phyloP scores from a whole-genome alignment of 352 stramenopile species.

The Thalassiosira oceanica region DNA sequence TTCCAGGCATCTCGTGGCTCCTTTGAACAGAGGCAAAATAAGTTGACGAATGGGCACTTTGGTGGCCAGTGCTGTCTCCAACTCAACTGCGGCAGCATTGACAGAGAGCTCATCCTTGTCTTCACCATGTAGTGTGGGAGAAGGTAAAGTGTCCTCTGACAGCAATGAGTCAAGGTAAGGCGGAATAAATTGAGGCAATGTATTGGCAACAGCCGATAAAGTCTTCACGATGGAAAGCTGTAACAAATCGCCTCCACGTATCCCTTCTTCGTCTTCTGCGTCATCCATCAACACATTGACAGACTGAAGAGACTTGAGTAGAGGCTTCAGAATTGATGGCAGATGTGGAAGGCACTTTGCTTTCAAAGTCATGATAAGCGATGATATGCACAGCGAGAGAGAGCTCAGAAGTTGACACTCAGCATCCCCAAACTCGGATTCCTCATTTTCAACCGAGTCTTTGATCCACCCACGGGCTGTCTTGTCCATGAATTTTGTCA shows the following conservation, averaged over 20 bases:
- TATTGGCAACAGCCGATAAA: constrained; percentile 52
- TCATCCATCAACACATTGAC: constrained; percentile 35
- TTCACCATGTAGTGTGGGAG: constrained; percentile 33
- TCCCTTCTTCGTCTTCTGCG: not conserved
- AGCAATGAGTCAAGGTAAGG: constrained; percentile 67
- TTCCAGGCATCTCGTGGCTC: constrained; percentile 23
- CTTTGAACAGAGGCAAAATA: constrained; percentile 50
- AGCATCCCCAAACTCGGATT: constrained; percentile 25
- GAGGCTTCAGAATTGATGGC: constrained; percentile 60
- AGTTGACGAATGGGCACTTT: constrained; percentile 63
- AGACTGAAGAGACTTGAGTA: constrained; percentile 43
- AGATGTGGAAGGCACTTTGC: constrained; percentile 57
- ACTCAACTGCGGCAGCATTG: constrained; percentile 17
- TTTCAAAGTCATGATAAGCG: constrained; percentile 60
- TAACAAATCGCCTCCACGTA: constrained; percentile 38
- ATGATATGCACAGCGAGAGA: constrained; percentile 56
- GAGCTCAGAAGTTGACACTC: constrained; percentile 56
- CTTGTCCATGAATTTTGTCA: constrained; percentile 34
- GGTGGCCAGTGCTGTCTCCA: constrained; percentile 50
- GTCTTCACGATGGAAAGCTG: constrained; percentile 62
- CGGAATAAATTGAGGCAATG: constrained; percentile 69
- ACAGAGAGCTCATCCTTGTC: constrained; percentile 31
- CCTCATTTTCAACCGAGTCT: constrained; percentile 2
- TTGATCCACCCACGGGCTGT: constrained; percentile 42
- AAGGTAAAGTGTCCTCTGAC: constrained; percentile 46